Base-by-base conservation (phyloP, 306 rosid genomes). In the Chamaecrista fasciculata region DNA sequence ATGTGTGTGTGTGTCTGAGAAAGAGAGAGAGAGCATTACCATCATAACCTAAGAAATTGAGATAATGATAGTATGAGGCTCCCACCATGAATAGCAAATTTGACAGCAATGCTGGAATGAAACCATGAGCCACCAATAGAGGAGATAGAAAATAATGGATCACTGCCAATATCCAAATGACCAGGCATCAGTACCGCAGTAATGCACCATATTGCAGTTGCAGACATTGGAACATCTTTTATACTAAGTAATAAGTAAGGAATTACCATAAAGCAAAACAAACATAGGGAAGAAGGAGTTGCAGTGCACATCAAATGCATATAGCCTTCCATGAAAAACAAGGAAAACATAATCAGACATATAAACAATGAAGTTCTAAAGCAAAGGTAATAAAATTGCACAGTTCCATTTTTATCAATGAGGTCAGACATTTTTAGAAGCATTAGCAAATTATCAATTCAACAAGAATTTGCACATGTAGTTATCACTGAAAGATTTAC, bases 271-370 rank as follows among this genome's bases (percentile, higher is more conserved):
- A 53, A 84, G 87, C 85, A 91, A 66, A 69, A 95, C 99, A 80
- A 95, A 89, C 95, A 91, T 70, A 18, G 99, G 99, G 85, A 95
- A 91, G 92, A 95, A 95, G 80, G 99, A 95, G 89, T 95, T 95
- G 96, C 99, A 95, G 81, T 95, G 99, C 83, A 95, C 99, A 80
- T 95, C 99, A 86, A 95, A 95, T 37, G 99, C 89, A 3, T 95
- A 95, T 78, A 95, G 83, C 99, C 99, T 95, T 63, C 89, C 80
- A 84, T 31, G 76, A 48, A 71, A 66, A 69, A 62, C 72, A 31
- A 55, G 69, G 16, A 18, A 56, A 60, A 51, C 15, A 11, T 34
- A 64, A 69, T 75, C 63, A 85, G 86, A 43, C 37, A 59, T 50
- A 36, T 50, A 69, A 44, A 65, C 65, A 64, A 60, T 39, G 24